phyloP scores from a whole-genome alignment of 768 basidiomycete species.

The Lactarius evosmus region DNA sequence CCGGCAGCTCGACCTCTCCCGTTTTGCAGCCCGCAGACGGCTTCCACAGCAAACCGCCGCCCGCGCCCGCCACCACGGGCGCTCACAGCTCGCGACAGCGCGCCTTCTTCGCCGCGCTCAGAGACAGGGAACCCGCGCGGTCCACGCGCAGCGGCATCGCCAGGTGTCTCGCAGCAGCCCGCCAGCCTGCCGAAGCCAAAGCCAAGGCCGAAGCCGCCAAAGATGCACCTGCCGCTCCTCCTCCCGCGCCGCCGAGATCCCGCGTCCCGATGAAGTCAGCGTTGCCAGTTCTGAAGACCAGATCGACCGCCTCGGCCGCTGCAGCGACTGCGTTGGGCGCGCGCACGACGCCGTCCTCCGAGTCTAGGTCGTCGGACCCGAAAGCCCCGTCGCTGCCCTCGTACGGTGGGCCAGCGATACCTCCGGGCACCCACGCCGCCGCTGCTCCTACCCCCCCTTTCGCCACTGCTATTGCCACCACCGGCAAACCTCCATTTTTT shows the following conservation, averaged over 20 bases:
- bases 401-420: not conserved
- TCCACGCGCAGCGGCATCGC: conserved; percentile 12
- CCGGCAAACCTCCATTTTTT: no score
- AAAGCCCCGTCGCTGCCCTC: not conserved
- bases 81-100: conserved; percentile 17
- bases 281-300: conserved; percentile 10
- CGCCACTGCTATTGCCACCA: not conserved
- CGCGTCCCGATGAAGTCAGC: conserved; percentile 12
- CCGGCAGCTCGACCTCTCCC: conserved; percentile 25
- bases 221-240: not conserved
- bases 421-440: not conserved
- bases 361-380: not conserved
- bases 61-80: not conserved
- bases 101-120: conserved; percentile 19
- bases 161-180: conserved; percentile 5
- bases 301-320: not conserved
- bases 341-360: not conserved
- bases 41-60: conserved; percentile 23
- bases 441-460: no score
- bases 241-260: not conserved
- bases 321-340: not conserved
- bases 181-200: not conserved
- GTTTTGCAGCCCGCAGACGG: conserved; percentile 21
- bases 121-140: conserved; percentile 11
- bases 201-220: not conserved